phyloP scores from a whole-genome alignment of 495 filamentous ascomycete genomes.

The Schizothecium vesticola region DNA sequence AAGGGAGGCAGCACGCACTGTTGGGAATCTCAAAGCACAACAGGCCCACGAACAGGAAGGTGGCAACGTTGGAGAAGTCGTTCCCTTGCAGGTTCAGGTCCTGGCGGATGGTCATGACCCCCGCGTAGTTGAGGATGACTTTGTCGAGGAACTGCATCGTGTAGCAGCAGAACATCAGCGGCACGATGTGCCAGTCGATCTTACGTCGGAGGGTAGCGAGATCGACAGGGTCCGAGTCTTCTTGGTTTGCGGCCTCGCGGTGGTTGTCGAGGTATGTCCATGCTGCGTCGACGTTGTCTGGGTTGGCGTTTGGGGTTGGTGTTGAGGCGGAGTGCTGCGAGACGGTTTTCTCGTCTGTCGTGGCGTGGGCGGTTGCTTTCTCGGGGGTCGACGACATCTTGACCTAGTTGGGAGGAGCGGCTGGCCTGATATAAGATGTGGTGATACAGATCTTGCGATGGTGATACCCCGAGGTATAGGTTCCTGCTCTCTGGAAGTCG shows the following conservation, averaged over 20 bases:
- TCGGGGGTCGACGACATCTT: conserved; percentile 16
- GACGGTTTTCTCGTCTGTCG: neutral
- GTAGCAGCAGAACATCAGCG: conserved; percentile 56
- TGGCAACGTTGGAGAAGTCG: conserved; percentile 34
- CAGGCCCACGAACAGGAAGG: conserved; percentile 32
- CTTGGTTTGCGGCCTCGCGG: conserved; percentile 16
- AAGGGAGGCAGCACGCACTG: too few relatives aligned
- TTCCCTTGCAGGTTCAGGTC: conserved; percentile 33
- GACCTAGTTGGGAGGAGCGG: neutral
- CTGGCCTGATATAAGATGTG: neutral
- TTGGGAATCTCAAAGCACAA: neutral
- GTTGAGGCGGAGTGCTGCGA: neutral
- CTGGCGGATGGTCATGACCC: conserved; percentile 31
- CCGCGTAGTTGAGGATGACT: conserved; percentile 51
- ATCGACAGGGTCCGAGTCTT: conserved; percentile 13
- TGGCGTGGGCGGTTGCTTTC: conserved; percentile 9
- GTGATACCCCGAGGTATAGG: neutral
- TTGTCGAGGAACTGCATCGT: conserved; percentile 65
- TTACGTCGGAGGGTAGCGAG: conserved; percentile 27
- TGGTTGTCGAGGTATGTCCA: conserved; percentile 34
- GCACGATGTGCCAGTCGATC: conserved; percentile 36
- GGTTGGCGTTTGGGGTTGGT: neutral
- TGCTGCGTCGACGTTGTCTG: conserved; percentile 24
- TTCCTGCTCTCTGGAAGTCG: neutral
- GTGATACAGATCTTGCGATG: neutral